These are phyloP conservation scores for Malania oleifera DNA, from an alignment of 164 flowering plant genomes.

Conservation along the genomic window DNA sequence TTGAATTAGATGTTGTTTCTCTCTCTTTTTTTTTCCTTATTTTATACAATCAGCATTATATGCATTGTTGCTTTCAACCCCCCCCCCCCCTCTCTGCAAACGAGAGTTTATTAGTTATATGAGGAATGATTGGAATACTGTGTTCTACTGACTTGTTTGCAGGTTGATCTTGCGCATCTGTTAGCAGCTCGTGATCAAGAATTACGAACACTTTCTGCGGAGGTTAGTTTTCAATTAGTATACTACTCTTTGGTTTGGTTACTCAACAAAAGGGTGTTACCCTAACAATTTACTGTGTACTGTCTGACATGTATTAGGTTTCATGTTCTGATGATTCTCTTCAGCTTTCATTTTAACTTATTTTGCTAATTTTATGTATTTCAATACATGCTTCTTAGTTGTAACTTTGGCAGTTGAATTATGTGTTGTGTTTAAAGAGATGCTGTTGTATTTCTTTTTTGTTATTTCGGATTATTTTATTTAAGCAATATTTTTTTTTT, in stretches of 20 bases:
- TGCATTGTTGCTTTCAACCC: neutral
- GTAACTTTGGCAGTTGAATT: too few relatives aligned
- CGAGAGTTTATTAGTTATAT: neutral
- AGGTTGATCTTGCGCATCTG: constrained; percentile 98
- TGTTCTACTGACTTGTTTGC: constrained; percentile 16
- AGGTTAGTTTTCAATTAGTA: constrained; percentile 45
- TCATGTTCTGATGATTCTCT: neutral
- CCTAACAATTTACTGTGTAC: neutral
- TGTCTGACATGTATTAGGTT: neutral
- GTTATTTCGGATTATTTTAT: too few relatives aligned
- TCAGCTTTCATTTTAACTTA: too few relatives aligned
- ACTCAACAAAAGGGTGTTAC: neutral
- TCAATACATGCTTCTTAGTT: too few relatives aligned
- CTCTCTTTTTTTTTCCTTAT: too few relatives aligned
- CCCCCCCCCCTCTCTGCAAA: too few relatives aligned
- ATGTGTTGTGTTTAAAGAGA: too few relatives aligned
- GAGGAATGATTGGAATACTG: constrained; percentile 1
- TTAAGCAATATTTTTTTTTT: too few relatives aligned
- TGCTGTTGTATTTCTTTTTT: too few relatives aligned
- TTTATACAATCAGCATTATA: neutral
- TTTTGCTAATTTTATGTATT: too few relatives aligned
- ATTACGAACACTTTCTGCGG: constrained; percentile 87
- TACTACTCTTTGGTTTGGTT: too few relatives aligned
- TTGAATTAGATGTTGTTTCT: neutral
- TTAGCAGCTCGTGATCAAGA: constrained; percentile 99